Evolutionary conservation across 768 basidiomycete genomes (phyloP), one percentile per base, ranked within the genome.

Genomic region (Termitomyces eurrhizus): DNA sequence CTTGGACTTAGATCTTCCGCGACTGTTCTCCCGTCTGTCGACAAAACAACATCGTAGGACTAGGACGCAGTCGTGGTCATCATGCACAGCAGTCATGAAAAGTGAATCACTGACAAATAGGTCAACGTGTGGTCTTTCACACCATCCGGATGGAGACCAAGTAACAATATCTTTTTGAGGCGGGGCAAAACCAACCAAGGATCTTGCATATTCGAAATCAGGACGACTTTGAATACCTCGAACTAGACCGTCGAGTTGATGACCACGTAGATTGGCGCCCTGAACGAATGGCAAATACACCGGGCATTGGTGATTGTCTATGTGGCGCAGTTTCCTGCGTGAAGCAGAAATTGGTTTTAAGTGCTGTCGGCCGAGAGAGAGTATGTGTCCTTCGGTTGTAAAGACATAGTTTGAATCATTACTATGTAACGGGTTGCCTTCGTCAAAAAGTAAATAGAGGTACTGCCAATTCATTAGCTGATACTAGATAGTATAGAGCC

Each of bases 381-480:
- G 78, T 29, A 93, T 81, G 69, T 99, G 97, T 0, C 96, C 97
- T 72, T 98, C 97, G 1, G 97, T 99, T 7, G 95, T 93, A 70
- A 97, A 90, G 11, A 98, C 92, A 63, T 88, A 90, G 70, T 94
- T 91, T 0, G 90, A 90, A 69, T 92, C 88, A 66, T 92, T 88
- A 3, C 70, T 73, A 67, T 93, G 85, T 29, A 95, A 68, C 0
- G 80, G 79, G 64, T 93, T 92, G 7, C 85, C 84, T 73, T 95
- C 92, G 64, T 94, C 93, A 67, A 98, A 98, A 41, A 97, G 78
- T 44, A 98, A 81, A 73, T 87, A 98, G 18, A 98, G 82, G 78
- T 98, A 99, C 91, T 98, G 54, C 1, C 21, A 21, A 45, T 12
- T 39, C 42, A 57, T 52, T 61, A 42, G 52, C 52, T 24, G 21